phyloP scores from a whole-genome alignment of 1,284 basidiomycete genomes.

The Golubevia sp. region DNA sequence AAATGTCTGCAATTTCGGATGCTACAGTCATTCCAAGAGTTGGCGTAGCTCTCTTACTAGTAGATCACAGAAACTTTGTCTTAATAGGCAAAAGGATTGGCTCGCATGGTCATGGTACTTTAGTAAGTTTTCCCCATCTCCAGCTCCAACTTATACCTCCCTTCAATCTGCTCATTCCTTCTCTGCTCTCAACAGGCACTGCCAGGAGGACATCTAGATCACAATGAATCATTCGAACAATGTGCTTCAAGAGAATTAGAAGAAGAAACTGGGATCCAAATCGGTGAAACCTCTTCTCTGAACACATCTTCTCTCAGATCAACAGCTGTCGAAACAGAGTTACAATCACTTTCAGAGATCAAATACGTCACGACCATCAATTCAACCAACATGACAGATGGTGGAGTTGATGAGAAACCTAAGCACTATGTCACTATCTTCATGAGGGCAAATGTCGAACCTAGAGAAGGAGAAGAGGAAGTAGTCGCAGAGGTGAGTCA shows the following conservation, averaged over 20 bases:
- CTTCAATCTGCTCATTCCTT: neutral
- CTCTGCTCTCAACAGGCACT: conserved; percentile 8
- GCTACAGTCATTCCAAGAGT: conserved; percentile 6
- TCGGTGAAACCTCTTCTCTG: too few species aligned
- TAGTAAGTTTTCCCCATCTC: conserved; percentile 5
- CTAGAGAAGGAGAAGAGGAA: conserved; percentile 6
- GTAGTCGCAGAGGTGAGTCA: conserved; percentile 18
- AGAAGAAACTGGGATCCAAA: too few species aligned
- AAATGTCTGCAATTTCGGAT: too few species aligned
- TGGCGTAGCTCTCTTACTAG: conserved; percentile 35
- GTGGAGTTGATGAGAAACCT: too few species aligned
- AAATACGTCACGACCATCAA: too few species aligned
- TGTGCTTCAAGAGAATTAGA: conserved; percentile 19
- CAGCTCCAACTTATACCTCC: neutral
- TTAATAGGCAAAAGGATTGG: conserved; percentile 38
- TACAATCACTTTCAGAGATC: too few species aligned
- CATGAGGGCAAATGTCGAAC: conserved; percentile 29
- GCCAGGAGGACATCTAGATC: conserved; percentile 43
- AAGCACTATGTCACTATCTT: conserved; percentile 45
- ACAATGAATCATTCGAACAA: conserved; percentile 35
- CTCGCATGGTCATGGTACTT: conserved; percentile 28
- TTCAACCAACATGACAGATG: too few species aligned
- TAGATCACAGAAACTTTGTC: conserved; percentile 31
- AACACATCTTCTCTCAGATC: too few species aligned
- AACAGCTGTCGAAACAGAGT: too few species aligned